Percentiles rank a stretch among this genome's conserved stretches.
These are phyloP conservation scores for Stachybotrys echinatus DNA, from an alignment of 2,329 filamentous ascomycete species.

Conservation along the genomic window DNA sequence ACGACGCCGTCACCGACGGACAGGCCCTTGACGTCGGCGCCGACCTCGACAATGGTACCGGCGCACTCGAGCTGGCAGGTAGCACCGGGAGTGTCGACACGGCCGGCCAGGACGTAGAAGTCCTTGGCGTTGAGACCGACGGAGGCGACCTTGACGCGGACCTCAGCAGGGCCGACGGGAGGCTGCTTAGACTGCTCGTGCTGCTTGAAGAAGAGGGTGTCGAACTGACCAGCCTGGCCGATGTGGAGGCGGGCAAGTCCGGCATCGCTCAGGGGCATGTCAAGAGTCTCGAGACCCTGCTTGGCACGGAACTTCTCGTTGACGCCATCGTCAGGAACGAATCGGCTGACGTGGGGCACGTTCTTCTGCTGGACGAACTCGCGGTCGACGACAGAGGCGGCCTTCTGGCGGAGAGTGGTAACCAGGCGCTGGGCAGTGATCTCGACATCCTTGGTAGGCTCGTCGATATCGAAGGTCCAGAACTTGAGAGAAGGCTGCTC, in stretches of 20 bases:
- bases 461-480: neutral
- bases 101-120: neutral
- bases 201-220: neutral
- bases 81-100: neutral
- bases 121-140: neutral
- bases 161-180: neutral
- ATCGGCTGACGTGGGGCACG: neutral
- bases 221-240: neutral
- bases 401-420: neutral
- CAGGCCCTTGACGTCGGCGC: neutral
- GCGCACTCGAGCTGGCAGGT: neutral
- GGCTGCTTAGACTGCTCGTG: neutral
- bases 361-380: neutral
- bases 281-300: neutral
- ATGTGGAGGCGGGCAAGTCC: neutral
- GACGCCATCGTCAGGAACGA: neutral
- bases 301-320: neutral
- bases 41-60: neutral
- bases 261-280: neutral
- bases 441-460: neutral
- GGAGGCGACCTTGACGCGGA: neutral
- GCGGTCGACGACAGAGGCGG: neutral
- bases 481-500: neutral
- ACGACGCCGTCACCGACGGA: neutral
- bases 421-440: neutral